These are phyloP conservation scores for Russula abietina DNA, from an alignment of 768 basidiomycete genomes.

Conservation along the genomic window DNA sequence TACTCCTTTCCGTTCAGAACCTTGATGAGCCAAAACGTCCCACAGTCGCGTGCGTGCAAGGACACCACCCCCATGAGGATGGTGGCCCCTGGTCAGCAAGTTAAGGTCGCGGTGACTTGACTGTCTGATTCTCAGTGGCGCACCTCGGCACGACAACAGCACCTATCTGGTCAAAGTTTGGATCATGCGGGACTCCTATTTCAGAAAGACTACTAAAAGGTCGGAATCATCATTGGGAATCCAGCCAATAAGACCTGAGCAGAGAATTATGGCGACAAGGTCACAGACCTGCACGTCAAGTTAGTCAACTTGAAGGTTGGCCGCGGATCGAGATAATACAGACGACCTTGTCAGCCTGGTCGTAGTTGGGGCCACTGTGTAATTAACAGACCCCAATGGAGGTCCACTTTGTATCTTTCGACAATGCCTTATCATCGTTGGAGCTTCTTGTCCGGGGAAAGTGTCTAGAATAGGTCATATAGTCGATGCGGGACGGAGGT, in stretches of 20 bases:
- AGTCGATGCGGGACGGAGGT: no score
- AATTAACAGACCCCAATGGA: no score
- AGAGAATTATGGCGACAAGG: neutral
- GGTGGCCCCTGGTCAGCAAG: conserved; percentile 40
- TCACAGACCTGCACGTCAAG: neutral
- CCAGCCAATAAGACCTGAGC: neutral
- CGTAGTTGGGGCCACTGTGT: no score
- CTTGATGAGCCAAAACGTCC: conserved; percentile 56
- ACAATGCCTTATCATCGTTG: no score
- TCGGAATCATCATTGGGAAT: no score
- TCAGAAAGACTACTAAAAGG: conserved; percentile 31
- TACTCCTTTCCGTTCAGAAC: conserved; percentile 47
- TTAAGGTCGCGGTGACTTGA: neutral
- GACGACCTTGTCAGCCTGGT: no score
- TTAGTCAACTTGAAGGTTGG: no score
- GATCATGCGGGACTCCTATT: conserved; percentile 47
- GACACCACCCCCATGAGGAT: conserved; percentile 55
- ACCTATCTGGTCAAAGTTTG: conserved; percentile 40
- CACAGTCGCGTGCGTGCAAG: conserved; percentile 52
- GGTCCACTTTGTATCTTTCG: no score
- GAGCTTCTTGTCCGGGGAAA: no score
- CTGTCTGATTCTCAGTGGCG: conserved; percentile 10
- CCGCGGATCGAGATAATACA: neutral
- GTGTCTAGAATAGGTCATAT: neutral
- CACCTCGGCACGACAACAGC: no score